Conservation (phyloP, 306 rosid genomes). For the Hylodesmum podocarpum region DNA sequence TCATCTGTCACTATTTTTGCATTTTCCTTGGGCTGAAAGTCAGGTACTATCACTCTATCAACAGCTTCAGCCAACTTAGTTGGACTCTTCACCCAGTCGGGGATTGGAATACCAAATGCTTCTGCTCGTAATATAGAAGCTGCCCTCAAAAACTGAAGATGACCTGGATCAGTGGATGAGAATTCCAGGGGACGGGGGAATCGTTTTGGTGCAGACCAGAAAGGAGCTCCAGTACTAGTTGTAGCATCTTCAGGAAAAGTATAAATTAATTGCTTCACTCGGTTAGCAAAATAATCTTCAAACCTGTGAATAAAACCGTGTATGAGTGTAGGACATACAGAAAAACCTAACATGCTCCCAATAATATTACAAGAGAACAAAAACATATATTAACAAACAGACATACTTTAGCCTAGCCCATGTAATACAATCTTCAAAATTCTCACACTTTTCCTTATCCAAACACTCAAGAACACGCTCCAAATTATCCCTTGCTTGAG, state of each 20-base stretch:
- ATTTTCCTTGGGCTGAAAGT: conserved; percentile 82
- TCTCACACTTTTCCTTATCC: conserved; percentile 78
- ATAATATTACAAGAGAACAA: background rate
- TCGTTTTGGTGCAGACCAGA: conserved; percentile 99
- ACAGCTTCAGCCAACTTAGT: conserved; percentile 71
- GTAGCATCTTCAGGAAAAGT: conserved; percentile 96
- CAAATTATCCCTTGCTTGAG: conserved; percentile 95
- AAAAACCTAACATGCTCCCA: background rate
- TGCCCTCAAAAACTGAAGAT: conserved; percentile 79
- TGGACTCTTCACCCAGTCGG: conserved; percentile 80
- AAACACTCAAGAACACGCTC: conserved; percentile 94
- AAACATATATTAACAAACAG: background rate
- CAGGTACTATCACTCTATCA: conserved; percentile 73
- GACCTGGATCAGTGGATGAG: conserved; percentile 68
- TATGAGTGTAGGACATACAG: background rate
- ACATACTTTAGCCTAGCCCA: conserved; percentile 94
- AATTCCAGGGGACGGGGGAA: conserved; percentile 87
- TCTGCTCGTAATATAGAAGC: conserved; percentile 85
- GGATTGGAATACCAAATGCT: conserved; percentile 84
- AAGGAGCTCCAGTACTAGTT: conserved; percentile 91
- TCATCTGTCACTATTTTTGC: conserved; percentile 90
- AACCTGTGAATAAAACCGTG: conserved; percentile 52
- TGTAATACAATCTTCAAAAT: conserved; percentile 77
- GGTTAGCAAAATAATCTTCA: conserved; percentile 86
- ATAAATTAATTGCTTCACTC: conserved; percentile 87